Conservation (phyloP, 2,329 filamentous ascomycete genomes). For the Cladosporium austrohemisphaericum region DNA sequence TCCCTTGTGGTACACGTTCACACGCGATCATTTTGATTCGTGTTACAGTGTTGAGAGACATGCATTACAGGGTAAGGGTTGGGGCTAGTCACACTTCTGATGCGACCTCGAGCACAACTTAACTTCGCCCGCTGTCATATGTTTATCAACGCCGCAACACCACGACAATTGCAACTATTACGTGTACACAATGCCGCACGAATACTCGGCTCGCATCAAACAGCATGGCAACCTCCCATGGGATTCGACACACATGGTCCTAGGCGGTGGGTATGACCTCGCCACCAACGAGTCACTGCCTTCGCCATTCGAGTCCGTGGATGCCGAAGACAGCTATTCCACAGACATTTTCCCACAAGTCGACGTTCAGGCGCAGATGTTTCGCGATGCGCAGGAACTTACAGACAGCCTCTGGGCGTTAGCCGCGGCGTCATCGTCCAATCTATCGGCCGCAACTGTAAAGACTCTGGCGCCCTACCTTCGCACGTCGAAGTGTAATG, state of each 20-base stretch:
- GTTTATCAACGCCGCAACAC: too few relatives aligned
- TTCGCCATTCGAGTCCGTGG: slow-evolving; percentile 6
- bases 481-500: neutral
- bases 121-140: too few relatives aligned
- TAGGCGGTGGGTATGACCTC: slow-evolving; percentile 8
- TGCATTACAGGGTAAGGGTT: too few relatives aligned
- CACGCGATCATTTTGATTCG: too few relatives aligned
- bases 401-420: neutral
- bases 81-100: too few relatives aligned
- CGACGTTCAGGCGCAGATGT: slow-evolving; percentile 4
- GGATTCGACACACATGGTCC: slow-evolving; percentile 2
- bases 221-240: slow-evolving; percentile 10
- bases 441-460: neutral
- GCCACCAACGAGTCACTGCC: neutral
- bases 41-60: too few relatives aligned
- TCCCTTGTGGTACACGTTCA: too few relatives aligned
- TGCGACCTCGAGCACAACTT: too few relatives aligned
- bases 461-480: neutral
- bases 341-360: slow-evolving; percentile 4
- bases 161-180: too few relatives aligned
- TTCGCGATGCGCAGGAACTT: neutral
- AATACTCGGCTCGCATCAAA: neutral
- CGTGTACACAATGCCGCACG: neutral
- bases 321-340: slow-evolving; percentile 8
- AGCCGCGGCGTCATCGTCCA: neutral